Evolutionary conservation across 148 eudicot species (phyloP).

Genomic region (Limonium bicolor): DNA sequence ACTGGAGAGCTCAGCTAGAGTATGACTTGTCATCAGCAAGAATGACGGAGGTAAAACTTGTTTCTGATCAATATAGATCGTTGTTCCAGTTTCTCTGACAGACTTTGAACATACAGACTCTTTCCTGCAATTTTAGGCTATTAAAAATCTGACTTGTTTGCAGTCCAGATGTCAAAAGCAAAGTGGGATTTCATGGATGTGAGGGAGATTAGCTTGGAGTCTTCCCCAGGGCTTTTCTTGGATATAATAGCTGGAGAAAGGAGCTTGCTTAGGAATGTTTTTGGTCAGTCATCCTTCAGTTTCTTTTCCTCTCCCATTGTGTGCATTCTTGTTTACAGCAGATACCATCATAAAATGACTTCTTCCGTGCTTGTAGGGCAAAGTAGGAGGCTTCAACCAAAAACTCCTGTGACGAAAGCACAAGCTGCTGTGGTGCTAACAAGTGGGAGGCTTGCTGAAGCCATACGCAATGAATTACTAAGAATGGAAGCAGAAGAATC

Average conservation of each 20-base stretch:
- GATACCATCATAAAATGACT: no score
- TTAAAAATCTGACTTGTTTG: constrained; percentile 47
- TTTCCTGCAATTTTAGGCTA: constrained; percentile 1
- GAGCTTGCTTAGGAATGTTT: constrained; percentile 71
- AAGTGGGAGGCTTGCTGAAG: constrained; percentile 58
- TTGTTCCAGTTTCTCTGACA: background rate
- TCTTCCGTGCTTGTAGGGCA: constrained; percentile 58
- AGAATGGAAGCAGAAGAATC: constrained; percentile 52
- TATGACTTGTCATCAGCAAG: constrained; percentile 40
- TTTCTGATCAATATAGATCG: background rate
- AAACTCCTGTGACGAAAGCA: constrained; percentile 71
- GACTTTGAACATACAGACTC: background rate
- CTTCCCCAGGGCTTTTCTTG: constrained; percentile 35
- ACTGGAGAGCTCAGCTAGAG: constrained; percentile 87
- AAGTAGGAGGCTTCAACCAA: constrained; percentile 73
- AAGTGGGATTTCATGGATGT: constrained; percentile 65
- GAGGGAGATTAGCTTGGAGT: constrained; percentile 43
- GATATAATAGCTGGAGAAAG: constrained; percentile 65
- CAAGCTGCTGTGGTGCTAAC: constrained; percentile 89
- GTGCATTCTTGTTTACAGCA: background rate
- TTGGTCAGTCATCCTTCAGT: constrained; percentile 37
- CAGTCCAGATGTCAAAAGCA: constrained; percentile 94
- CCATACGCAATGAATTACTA: constrained; percentile 34
- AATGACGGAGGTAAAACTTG: constrained; percentile 48
- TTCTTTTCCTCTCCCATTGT: constrained; percentile 6